phyloP scores from a whole-genome alignment of 371 early-diverging fungal species.

The Gilbertella persicaria region DNA sequence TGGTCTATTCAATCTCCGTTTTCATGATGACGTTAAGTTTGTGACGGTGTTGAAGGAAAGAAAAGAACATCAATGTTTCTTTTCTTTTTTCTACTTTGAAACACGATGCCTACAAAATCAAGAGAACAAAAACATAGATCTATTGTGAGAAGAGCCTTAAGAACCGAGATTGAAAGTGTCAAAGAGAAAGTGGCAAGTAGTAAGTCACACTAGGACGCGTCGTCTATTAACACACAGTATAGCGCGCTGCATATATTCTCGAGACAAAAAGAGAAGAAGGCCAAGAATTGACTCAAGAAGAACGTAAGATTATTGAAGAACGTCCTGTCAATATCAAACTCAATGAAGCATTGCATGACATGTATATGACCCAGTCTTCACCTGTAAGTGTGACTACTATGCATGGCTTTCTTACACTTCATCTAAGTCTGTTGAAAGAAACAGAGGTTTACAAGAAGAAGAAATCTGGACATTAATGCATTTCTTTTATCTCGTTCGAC shows the following conservation, averaged over 20 bases:
- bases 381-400: neutral
- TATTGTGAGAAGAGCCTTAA: neutral
- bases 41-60: too few relatives aligned
- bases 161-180: slow-evolving; percentile 7
- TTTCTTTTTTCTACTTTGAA: neutral
- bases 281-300: neutral
- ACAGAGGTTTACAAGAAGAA: neutral
- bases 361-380: neutral
- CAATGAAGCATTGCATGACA: slow-evolving; percentile 2
- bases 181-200: slow-evolving; percentile 12
- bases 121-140: neutral
- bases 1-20: too few relatives aligned
- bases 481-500: slow-evolving; percentile 22
- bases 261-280: neutral
- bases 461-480: slow-evolving; percentile 1
- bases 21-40: too few relatives aligned
- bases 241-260: slow-evolving; percentile 15
- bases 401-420: neutral
- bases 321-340: slow-evolving; percentile 4
- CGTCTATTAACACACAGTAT: neutral
- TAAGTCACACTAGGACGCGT: neutral
- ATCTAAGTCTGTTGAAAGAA: neutral
- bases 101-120: neutral
- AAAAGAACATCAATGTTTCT: too few relatives aligned
- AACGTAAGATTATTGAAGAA: neutral